These are phyloP conservation scores for Linum tenue DNA, from an alignment of 345 rosid species.

Conservation along the genomic window DNA sequence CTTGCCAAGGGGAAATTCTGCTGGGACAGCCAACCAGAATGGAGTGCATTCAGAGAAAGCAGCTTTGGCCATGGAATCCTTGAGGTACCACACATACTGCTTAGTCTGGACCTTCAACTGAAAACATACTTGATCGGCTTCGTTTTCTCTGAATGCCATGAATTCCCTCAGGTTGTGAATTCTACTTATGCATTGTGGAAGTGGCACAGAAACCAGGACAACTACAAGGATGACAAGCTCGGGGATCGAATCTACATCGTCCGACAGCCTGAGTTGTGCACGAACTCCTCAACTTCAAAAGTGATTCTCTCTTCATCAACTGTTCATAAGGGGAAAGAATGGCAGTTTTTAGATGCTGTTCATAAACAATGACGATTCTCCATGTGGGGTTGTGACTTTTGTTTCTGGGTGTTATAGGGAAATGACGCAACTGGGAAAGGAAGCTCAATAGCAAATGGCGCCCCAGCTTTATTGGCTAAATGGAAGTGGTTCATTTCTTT, in stretches of 20 bases:
- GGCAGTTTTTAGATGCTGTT: background rate
- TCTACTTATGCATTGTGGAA: conserved; percentile 74
- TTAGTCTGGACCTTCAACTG: background rate
- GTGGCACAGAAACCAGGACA: conserved; percentile 87
- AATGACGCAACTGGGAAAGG: background rate
- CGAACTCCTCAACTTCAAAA: background rate
- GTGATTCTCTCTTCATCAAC: background rate
- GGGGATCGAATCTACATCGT: conserved; percentile 75
- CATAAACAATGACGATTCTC: background rate
- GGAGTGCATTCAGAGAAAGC: conserved; percentile 85
- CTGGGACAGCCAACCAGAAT: conserved; percentile 75
- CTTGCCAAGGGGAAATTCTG: conserved; percentile 72
- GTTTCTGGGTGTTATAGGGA: background rate
- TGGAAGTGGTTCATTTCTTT: background rate
- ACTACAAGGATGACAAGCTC: conserved; percentile 27
- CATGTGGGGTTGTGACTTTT: background rate
- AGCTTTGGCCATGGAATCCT: conserved; percentile 91
- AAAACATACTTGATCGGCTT: background rate
- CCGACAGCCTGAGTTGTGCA: conserved; percentile 48
- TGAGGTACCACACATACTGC: conserved; percentile 33
- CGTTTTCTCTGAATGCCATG: background rate
- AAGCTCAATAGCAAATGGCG: background rate
- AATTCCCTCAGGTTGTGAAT: conserved; percentile 46
- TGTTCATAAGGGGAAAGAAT: background rate
- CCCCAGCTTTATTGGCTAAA: background rate